Percentiles rank a stretch among this genome's conserved stretches.
phyloP scores from a whole-genome alignment of 345 rosid genomes.

The Corchorus capsularis region DNA sequence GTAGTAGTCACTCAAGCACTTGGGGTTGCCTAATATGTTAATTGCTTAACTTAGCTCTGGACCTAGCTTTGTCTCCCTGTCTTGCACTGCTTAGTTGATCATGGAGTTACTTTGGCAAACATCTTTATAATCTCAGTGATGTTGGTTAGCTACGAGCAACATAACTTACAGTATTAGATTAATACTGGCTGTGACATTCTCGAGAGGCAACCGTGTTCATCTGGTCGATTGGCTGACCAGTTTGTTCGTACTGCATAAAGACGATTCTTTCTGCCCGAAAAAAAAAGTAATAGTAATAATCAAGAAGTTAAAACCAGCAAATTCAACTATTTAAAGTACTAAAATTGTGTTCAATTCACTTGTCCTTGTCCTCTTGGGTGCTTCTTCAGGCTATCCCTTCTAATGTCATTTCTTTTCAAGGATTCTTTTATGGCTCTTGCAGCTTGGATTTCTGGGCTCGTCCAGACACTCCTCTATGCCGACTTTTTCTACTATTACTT shows the following conservation, averaged over 20 bases:
- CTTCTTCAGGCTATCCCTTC: background rate
- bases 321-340: background rate
- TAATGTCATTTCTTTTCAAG: background rate
- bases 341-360: background rate
- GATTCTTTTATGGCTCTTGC: slow-evolving; percentile 23
- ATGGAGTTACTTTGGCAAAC: slow-evolving; percentile 6
- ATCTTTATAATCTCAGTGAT: background rate
- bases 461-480: slow-evolving; percentile 72
- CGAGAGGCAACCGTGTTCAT: background rate
- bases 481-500: slow-evolving; percentile 87
- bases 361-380: background rate
- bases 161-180: too few relatives aligned
- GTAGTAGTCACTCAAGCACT: background rate
- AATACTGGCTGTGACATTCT: too few relatives aligned
- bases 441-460: slow-evolving; percentile 85
- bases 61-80: background rate
- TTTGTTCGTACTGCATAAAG: too few relatives aligned
- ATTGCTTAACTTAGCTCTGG: background rate
- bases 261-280: too few relatives aligned
- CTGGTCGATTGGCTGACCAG: background rate
- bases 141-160: too few relatives aligned
- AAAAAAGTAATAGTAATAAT: too few relatives aligned
- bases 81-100: background rate
- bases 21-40: background rate
- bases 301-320: background rate